Evolutionary conservation across 2,329 filamentous ascomycete species (phyloP).

Genomic region (Orbilia blumenaviensis): DNA sequence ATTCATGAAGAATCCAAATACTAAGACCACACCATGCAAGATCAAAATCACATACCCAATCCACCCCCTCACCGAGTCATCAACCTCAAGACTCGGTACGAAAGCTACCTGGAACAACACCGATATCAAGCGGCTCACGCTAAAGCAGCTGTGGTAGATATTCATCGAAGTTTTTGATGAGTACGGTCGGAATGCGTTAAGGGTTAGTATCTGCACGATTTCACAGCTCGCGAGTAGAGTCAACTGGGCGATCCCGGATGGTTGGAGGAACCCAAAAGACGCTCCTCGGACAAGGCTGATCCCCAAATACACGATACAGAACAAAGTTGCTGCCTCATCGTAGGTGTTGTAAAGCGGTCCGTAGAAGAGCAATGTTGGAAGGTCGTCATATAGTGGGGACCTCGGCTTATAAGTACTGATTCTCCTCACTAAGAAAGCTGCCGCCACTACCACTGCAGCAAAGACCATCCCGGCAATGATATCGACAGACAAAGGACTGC

Average conservation of each 20-base stretch:
- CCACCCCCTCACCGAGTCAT: constrained; percentile 86
- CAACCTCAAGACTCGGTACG: constrained; percentile 80
- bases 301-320: constrained; percentile 84
- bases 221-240: constrained; percentile 93
- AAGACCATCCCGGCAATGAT: constrained; percentile 64
- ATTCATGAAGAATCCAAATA: constrained; percentile 93
- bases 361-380: constrained; percentile 87
- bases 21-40: constrained; percentile 82
- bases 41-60: constrained; percentile 91
- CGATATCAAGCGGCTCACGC: constrained; percentile 77
- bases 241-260: constrained; percentile 90
- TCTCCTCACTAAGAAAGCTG: constrained; percentile 79
- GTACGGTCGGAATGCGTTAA: constrained; percentile 90
- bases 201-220: constrained; percentile 84
- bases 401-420: constrained; percentile 64
- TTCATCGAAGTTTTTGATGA: constrained; percentile 96
- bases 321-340: constrained; percentile 88
- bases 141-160: constrained; percentile 87
- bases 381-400: constrained; percentile 79
- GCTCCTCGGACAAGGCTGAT: constrained; percentile 87
- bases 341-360: constrained; percentile 98
- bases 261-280: constrained; percentile 90
- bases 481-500: constrained; percentile 78
- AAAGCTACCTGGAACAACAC: constrained; percentile 83
- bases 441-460: constrained; percentile 76